Percentiles rank a stretch among this genome's conserved stretches.
Conservation (phyloP, 306 rosid species). For the Castanospermum australe region DNA sequence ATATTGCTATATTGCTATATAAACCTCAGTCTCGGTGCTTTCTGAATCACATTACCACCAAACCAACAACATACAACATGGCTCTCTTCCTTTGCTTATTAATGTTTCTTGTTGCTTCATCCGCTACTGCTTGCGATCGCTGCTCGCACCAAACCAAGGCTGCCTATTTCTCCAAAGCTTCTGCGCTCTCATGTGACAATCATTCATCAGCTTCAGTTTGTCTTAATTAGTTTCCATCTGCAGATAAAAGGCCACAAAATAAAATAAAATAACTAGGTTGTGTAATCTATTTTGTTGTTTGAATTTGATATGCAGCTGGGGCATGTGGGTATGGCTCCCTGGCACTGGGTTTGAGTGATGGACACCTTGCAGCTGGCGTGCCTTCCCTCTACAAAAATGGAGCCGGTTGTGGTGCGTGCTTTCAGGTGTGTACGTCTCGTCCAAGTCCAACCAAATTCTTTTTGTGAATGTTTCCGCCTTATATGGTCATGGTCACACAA, state of each 20-base stretch:
- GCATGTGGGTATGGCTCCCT: conserved; percentile 90
- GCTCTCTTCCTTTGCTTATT: conserved; percentile 40
- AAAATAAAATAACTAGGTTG: too few species aligned
- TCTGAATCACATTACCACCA: conserved; percentile 1
- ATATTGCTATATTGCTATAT: conserved; percentile 17
- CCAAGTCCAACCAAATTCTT: not conserved
- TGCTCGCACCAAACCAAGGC: conserved; percentile 68
- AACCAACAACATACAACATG: conserved; percentile 33
- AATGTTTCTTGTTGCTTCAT: conserved; percentile 46
- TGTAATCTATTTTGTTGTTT: not conserved
- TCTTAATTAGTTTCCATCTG: not conserved
- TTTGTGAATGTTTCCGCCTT: not conserved
- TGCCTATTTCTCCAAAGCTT: conserved; percentile 48
- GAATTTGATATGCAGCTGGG: conserved; percentile 59
- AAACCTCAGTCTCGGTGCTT: conserved; percentile 10
- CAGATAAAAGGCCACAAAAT: not conserved
- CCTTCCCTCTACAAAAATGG: conserved; percentile 70
- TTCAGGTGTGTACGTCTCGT: conserved; percentile 47
- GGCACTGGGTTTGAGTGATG: conserved; percentile 52
- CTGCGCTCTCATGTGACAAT: conserved; percentile 64
- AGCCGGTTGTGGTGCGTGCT: conserved; percentile 90
- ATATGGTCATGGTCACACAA: not conserved
- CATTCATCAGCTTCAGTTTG: not conserved
- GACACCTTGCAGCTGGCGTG: conserved; percentile 66
- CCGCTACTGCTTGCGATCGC: conserved; percentile 73